Evolutionary conservation across 352 stramenopile genomes (phyloP).

Genomic region (Phytophthora cajani): DNA sequence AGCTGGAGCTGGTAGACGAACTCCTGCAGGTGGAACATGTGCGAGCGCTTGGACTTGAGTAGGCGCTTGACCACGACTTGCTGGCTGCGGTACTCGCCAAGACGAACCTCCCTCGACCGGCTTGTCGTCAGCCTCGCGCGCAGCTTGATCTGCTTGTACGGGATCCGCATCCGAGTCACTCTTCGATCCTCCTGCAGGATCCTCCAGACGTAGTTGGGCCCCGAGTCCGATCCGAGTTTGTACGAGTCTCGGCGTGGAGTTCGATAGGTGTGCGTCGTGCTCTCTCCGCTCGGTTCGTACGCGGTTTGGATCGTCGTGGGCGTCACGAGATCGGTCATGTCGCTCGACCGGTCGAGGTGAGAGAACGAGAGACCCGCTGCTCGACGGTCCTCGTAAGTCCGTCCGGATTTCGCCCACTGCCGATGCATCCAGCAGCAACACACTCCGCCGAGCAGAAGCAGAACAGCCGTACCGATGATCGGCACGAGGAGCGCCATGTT

Average conservation of each 20-base stretch:
- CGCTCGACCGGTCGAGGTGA: conserved; percentile 2
- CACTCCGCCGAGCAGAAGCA: conserved; percentile 27
- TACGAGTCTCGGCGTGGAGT: conserved; percentile 24
- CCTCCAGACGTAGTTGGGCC: conserved; percentile 17
- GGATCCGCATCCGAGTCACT: conserved; percentile 25
- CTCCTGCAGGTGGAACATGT: conserved; percentile 32
- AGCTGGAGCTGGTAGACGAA: conserved; percentile 53
- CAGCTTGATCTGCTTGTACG: conserved; percentile 36
- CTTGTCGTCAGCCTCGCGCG: conserved; percentile 29
- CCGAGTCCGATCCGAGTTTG: conserved; percentile 23
- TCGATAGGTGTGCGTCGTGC: conserved; percentile 2
- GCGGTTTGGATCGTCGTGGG: conserved; percentile 3
- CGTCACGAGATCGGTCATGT: conserved; percentile 13
- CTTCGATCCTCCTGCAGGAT: conserved; percentile 26
- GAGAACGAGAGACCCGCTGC: conserved; percentile 26
- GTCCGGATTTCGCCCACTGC: conserved; percentile 23
- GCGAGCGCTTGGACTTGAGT: conserved; percentile 38
- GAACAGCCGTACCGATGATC: conserved; percentile 21
- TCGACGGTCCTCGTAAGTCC: conserved; percentile 9
- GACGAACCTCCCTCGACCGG: conserved; percentile 46
- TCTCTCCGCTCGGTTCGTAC: conserved; percentile 12
- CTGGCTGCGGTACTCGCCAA: conserved; percentile 32
- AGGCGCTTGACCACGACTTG: conserved; percentile 52
- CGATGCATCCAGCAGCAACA: conserved; percentile 35
- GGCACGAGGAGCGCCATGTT: conserved; percentile 25